Base-by-base conservation (phyloP, 768 basidiomycete species). In the Russula olivacea region DNA sequence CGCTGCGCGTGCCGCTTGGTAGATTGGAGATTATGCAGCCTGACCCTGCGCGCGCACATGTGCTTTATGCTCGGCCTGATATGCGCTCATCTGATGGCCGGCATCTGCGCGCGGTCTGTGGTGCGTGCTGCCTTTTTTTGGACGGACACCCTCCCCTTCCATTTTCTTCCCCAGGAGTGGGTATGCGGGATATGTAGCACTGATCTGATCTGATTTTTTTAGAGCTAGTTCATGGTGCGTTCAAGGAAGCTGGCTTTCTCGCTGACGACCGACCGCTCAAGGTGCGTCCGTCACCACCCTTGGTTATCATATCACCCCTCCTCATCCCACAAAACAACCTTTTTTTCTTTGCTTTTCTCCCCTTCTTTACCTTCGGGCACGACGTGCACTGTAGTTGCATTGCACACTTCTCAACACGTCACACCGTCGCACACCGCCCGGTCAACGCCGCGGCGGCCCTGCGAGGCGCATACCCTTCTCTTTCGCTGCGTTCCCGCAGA, bases 11-110 rank as follows among this genome's bases (percentile, higher is more conserved):
- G 2, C 72, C 77, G 1, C 73, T 90, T 12, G 76, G 82, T 6
- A 69, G 69, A 12, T 72, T 89, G 70, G 75, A 82, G 52, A 77
- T 84, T 55, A 78, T 81, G 80, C 71, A 72, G n/a, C 75, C 78
- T 0, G 67, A 74, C 69, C 71, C 68, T 21, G 68, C 76, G 68
- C 67, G 75, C 48, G 83, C 84, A 6, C 80, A 84, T 58, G 82
- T 86, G 23, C 75, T 88, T 28, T 87, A 80, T 75, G 65, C 80
- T 12, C 84, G 82, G 1, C 84, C 86, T 1, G 61, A 71, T 7
- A 63, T 70, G 52, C 72, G 76, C 57, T 66, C 68, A 11, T 72
- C 75, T 32, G 71, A 74, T 11, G 72, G 72, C 1, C 59, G 43
- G 40, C 68, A 69, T 47, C 58, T 82, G 15, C 72, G 67, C 34